These are phyloP conservation scores for Drosera spatulata DNA, from an alignment of 179 eudicot species.

Conservation along the genomic window DNA sequence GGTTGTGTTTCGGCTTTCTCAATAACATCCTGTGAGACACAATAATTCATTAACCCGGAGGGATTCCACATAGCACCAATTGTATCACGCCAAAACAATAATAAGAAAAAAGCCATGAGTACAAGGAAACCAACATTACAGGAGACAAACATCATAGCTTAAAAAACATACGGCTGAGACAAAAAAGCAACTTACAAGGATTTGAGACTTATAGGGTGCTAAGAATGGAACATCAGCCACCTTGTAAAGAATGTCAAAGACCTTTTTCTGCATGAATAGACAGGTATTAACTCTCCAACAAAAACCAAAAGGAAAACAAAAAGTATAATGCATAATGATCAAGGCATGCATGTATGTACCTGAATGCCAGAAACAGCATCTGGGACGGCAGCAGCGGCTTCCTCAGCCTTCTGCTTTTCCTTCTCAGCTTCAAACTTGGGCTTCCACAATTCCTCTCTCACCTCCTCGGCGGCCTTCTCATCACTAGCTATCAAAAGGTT, in stretches of 20 bases:
- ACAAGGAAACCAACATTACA: background rate
- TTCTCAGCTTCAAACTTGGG: conserved; percentile 63
- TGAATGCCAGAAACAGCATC: conserved; percentile 48
- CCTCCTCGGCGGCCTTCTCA: conserved; percentile 57
- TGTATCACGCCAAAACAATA: too few relatives aligned
- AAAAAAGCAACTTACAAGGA: conserved; percentile 30
- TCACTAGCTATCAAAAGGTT: conserved; percentile 58
- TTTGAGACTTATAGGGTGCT: conserved; percentile 49
- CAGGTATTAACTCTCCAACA: conserved; percentile 4
- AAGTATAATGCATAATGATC: background rate
- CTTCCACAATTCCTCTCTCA: conserved; percentile 52
- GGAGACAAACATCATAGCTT: background rate
- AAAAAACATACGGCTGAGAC: background rate
- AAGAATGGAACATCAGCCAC: conserved; percentile 64
- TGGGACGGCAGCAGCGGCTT: conserved; percentile 25
- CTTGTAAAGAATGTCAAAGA: conserved; percentile 69
- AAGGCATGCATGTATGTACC: conserved; percentile 22
- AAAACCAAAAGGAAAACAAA: background rate
- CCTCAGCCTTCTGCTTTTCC: conserved; percentile 70
- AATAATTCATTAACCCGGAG: too few relatives aligned
- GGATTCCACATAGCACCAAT: background rate
- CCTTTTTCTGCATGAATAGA: conserved; percentile 43
- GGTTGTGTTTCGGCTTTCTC: conserved; percentile 74
- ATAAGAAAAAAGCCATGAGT: too few relatives aligned
- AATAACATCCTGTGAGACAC: conserved; percentile 44